Conservation (phyloP, 768 basidiomycete species). For the Rhizopogon vesiculosus region DNA sequence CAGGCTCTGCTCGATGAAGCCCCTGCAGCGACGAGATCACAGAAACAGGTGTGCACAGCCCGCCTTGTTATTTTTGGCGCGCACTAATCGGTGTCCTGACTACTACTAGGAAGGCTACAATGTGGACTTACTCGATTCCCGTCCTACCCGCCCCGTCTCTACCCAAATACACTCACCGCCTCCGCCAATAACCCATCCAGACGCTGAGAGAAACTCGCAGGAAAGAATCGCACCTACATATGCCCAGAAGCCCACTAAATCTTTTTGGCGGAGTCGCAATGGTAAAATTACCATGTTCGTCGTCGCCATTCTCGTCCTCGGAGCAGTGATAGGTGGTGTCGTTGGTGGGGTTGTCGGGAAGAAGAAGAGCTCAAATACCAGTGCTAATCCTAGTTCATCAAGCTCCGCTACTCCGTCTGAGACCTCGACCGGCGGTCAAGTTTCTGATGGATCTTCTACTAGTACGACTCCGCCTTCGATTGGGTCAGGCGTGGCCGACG, state of each 20-base stretch:
- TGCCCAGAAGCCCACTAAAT: conserved; percentile 7
- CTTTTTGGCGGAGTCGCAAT: conserved; percentile 48
- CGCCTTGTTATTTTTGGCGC: neutral
- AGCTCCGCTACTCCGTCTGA: no score
- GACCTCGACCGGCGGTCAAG: no score
- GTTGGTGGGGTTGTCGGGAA: conserved; percentile 46
- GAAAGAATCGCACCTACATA: conserved; percentile 9
- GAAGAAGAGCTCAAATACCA: neutral
- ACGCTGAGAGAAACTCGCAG: conserved; percentile 8
- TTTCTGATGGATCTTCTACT: no score
- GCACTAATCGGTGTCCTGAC: neutral
- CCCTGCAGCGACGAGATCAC: conserved; percentile 37
- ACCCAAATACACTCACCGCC: conserved; percentile 14
- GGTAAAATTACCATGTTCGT: conserved; percentile 37
- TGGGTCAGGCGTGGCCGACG: no score
- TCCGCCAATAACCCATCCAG: conserved; percentile 5
- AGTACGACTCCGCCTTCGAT: no score
- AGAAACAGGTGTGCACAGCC: conserved; percentile 34
- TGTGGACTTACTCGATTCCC: conserved; percentile 36
- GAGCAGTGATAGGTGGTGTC: conserved; percentile 51
- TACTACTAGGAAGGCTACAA: conserved; percentile 48
- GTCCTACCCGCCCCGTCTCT: conserved; percentile 14
- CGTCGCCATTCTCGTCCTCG: conserved; percentile 38
- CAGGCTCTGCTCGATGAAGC: conserved; percentile 33
- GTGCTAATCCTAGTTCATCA: neutral